Conservation (phyloP, 176 grass and related monocot genomes). For the Paspalum vaginatum region DNA sequence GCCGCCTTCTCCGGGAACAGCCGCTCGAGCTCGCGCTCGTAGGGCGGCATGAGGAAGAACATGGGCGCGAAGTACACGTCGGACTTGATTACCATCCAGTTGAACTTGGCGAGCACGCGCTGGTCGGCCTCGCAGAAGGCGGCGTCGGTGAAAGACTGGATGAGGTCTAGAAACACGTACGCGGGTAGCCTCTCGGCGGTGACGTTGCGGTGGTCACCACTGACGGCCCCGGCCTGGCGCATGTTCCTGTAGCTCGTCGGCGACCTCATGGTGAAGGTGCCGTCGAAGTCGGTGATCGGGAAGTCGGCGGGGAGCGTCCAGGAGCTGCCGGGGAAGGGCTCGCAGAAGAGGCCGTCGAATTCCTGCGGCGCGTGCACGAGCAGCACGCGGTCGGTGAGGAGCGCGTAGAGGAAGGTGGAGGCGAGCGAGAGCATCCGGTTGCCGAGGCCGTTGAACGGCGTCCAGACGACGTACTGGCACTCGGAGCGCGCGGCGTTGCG, state of each 20-base stretch:
- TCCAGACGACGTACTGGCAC: conserved; percentile 74
- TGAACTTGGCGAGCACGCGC: conserved; percentile 57
- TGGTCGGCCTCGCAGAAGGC: conserved; percentile 81
- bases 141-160: conserved; percentile 46
- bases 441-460: conserved; percentile 67
- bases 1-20: conserved; percentile 71
- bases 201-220: conserved; percentile 27
- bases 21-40: conserved; percentile 51
- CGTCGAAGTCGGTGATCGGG: conserved; percentile 55
- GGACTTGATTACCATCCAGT: conserved; percentile 75
- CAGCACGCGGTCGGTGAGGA: conserved; percentile 77
- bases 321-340: conserved; percentile 72
- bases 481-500: conserved; percentile 36
- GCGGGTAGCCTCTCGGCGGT: conserved; percentile 34
- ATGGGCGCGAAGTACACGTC: conserved; percentile 69
- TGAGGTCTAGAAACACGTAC: conserved; percentile 64
- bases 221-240: conserved; percentile 17
- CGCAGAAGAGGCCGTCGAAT: conserved; percentile 68
- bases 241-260: conserved; percentile 62
- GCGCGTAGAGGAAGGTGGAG: conserved; percentile 79
- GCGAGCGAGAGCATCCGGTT: conserved; percentile 70
- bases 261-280: conserved; percentile 42
- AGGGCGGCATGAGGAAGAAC: conserved; percentile 63
- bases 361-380: conserved; percentile 48
- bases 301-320: conserved; percentile 70